Evolutionary conservation across 257 asterid species (phyloP).

Genomic region (Solanum piurae): DNA sequence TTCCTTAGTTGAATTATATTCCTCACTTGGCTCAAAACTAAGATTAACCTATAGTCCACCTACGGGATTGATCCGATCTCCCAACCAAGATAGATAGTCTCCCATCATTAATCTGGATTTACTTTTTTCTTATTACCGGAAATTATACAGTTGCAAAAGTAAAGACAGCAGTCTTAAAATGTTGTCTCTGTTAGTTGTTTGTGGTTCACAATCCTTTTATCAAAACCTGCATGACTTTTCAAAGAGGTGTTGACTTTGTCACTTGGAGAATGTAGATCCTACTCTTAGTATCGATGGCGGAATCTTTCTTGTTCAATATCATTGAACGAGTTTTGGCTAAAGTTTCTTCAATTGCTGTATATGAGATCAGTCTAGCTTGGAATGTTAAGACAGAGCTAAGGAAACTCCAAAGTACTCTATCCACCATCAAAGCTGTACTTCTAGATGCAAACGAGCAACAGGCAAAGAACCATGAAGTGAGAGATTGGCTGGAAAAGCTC

Average conservation of each 20-base stretch:
- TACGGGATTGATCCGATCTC: background rate
- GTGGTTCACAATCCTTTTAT: background rate
- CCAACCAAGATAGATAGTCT: background rate
- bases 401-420: slow-evolving; percentile 28
- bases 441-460: slow-evolving; percentile 37
- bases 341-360: slow-evolving; percentile 20
- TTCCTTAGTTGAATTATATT: background rate
- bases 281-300: slow-evolving; percentile 19
- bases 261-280: background rate
- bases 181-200: background rate
- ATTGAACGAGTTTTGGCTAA: slow-evolving; percentile 27
- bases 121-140: background rate
- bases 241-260: background rate
- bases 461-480: slow-evolving; percentile 27
- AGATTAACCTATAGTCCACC: background rate
- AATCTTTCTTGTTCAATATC: slow-evolving; percentile 29
- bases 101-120: background rate
- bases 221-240: background rate
- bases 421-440: slow-evolving; percentile 39
- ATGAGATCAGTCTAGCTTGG: slow-evolving; percentile 28
- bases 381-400: slow-evolving; percentile 20
- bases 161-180: background rate
- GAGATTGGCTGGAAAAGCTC: slow-evolving; percentile 44
- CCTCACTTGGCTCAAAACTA: background rate
- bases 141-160: background rate